phyloP scores from a whole-genome alignment of 1,284 basidiomycete genomes.

The Cryptococcus floricola region DNA sequence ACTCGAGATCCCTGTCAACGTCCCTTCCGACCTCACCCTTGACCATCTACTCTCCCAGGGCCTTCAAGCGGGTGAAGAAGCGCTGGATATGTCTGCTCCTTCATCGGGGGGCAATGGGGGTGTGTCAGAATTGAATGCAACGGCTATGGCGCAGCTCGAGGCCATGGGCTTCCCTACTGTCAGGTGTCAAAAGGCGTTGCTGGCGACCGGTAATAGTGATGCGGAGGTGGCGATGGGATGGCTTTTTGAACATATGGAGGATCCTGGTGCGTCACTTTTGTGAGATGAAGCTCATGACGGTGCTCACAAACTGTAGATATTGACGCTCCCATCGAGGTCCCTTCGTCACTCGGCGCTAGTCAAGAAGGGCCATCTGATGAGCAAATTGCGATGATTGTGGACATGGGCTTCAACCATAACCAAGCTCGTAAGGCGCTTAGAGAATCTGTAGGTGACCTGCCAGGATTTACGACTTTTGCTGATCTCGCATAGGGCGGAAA shows the following conservation, averaged over 20 bases:
- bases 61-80: constrained; percentile 67
- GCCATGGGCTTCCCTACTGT: constrained; percentile 83
- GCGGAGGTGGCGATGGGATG: constrained; percentile 89
- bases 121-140: constrained; percentile 65
- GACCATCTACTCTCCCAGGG: constrained; percentile 71
- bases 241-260: constrained; percentile 94
- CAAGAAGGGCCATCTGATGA: constrained; percentile 62
- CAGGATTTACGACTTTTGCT: neutral
- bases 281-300: neutral
- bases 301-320: constrained; percentile 59
- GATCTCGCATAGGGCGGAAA: constrained; percentile 59
- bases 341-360: constrained; percentile 26
- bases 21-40: constrained; percentile 63
- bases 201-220: constrained; percentile 78
- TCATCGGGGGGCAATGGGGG: constrained; percentile 53
- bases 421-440: constrained; percentile 85
- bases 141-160: constrained; percentile 68
- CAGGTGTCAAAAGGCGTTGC: constrained; percentile 79
- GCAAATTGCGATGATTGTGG: constrained; percentile 67
- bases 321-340: constrained; percentile 67
- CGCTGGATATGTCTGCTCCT: constrained; percentile 55
- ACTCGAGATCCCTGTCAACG: constrained; percentile 83
- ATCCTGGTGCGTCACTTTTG: constrained; percentile 60
- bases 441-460: constrained; percentile 63
- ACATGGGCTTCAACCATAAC: constrained; percentile 86